Conservation (phyloP, 805 yeast genomes). For the Zygosaccharomyces bisporus region DNA sequence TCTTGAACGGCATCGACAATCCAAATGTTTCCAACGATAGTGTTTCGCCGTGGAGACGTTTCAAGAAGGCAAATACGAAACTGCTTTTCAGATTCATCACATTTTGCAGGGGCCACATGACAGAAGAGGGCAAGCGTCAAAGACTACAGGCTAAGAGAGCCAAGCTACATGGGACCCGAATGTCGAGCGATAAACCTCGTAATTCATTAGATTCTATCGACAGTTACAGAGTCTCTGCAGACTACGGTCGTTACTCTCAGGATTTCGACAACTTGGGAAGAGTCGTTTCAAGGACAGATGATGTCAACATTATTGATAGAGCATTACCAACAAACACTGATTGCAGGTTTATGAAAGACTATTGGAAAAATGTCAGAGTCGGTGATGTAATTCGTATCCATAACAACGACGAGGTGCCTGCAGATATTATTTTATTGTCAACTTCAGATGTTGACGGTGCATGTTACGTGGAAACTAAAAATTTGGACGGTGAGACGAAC, state of each 20-base stretch:
- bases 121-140: conserved; percentile 38
- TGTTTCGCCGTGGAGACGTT: conserved; percentile 63
- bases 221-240: conserved; percentile 32
- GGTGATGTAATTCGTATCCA: conserved; percentile 71
- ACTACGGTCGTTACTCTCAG: conserved; percentile 36
- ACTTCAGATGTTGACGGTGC: conserved; percentile 66
- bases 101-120: conserved; percentile 29
- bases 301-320: conserved; percentile 55
- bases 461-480: conserved; percentile 76
- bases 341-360: conserved; percentile 35
- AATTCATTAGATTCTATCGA: conserved; percentile 39
- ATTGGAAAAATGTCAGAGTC: conserved; percentile 67
- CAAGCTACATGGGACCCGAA: conserved; percentile 26
- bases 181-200: conserved; percentile 33
- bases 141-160: conserved; percentile 36
- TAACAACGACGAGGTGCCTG: conserved; percentile 76
- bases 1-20: conserved; percentile 53
- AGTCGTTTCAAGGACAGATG: conserved; percentile 51
- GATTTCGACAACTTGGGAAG: conserved; percentile 51
- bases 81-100: conserved; percentile 26
- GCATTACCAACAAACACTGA: conserved; percentile 44
- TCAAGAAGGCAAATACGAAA: conserved; percentile 52
- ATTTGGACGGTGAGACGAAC: conserved; percentile 78
- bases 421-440: conserved; percentile 61
- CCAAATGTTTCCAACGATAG: conserved; percentile 60